phyloP scores from a whole-genome alignment of 2,329 filamentous ascomycete species.

The Aspergillus spinulosporus region DNA sequence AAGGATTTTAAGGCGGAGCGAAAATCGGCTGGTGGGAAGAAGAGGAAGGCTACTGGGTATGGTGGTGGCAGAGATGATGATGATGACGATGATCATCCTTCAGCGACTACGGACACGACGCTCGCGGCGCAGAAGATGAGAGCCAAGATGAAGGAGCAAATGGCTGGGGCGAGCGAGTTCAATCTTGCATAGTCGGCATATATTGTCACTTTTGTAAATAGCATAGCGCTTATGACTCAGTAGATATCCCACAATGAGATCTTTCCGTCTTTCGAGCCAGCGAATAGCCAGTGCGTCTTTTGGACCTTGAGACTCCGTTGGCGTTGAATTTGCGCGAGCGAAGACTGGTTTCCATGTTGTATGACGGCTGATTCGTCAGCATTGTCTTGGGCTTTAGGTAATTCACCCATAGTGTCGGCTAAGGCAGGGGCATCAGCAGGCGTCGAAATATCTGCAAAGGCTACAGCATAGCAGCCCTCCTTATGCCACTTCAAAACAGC shows the following conservation, averaged over 20 bases:
- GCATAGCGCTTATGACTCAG: conserved; percentile 43
- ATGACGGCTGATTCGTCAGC: conserved; percentile 5
- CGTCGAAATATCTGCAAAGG: conserved; percentile 58
- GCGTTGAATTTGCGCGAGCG: conserved; percentile 58
- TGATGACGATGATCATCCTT: conserved; percentile 27
- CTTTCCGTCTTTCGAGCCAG: conserved; percentile 91
- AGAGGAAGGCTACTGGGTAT: conserved; percentile 34
- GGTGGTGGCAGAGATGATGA: conserved; percentile 25
- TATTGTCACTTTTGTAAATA: conserved; percentile 25
- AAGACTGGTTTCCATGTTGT: conserved; percentile 17
- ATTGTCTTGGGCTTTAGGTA: not conserved
- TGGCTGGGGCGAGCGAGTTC: conserved; percentile 57
- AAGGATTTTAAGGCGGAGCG: conserved; percentile 50
- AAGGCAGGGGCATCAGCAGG: not conserved
- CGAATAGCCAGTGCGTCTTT: conserved; percentile 82
- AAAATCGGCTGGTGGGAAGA: conserved; percentile 38
- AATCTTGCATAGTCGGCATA: conserved; percentile 51
- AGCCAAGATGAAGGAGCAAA: conserved; percentile 53
- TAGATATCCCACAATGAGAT: conserved; percentile 96
- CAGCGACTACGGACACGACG: conserved; percentile 36
- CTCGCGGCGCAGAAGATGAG: conserved; percentile 56
- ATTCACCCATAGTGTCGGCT: not conserved
- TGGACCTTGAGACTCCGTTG: conserved; percentile 65
- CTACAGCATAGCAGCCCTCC: conserved; percentile 78
- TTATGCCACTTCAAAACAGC: conserved; percentile 95